These are phyloP conservation scores for Aspergillus sergii DNA, from an alignment of 2,329 filamentous ascomycete species.

Conservation along the genomic window DNA sequence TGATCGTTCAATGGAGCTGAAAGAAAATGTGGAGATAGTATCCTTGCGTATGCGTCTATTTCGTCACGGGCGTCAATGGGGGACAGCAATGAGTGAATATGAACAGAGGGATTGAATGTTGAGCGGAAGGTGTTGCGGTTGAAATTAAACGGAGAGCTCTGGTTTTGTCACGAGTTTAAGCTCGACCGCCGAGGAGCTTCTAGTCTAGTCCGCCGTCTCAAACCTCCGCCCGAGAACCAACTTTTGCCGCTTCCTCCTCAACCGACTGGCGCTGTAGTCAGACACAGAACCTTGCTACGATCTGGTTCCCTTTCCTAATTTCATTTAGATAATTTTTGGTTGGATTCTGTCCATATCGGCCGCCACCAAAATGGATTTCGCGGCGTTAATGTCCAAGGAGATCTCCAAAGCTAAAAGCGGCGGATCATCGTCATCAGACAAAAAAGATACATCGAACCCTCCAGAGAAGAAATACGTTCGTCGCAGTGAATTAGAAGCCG, in stretches of 20 bases:
- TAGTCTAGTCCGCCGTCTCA: no score
- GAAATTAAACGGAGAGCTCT: constrained; percentile 4
- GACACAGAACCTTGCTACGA: not conserved
- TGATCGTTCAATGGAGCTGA: not conserved
- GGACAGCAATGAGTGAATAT: not conserved
- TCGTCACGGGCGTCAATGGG: not conserved
- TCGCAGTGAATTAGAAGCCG: constrained; percentile 82
- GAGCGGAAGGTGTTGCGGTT: not conserved
- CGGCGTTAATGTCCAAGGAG: constrained; percentile 87
- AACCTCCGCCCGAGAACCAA: not conserved
- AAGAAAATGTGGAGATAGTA: not conserved
- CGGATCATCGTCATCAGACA: constrained; percentile 30
- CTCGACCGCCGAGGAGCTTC: not conserved
- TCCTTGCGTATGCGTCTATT: not conserved
- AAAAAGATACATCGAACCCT: constrained; percentile 24
- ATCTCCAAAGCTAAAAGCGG: constrained; percentile 76
- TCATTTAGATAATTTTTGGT: not conserved
- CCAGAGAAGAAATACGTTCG: constrained; percentile 75
- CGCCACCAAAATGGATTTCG: constrained; percentile 79
- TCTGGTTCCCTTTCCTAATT: not conserved
- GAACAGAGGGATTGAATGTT: not conserved
- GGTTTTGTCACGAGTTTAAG: constrained; percentile 12
- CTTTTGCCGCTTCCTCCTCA: not conserved
- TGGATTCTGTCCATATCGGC: not conserved
- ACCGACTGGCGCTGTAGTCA: not conserved